These are phyloP conservation scores for Marvania coccoides DNA, from an alignment of 139 green algal species.

Conservation along the genomic window DNA sequence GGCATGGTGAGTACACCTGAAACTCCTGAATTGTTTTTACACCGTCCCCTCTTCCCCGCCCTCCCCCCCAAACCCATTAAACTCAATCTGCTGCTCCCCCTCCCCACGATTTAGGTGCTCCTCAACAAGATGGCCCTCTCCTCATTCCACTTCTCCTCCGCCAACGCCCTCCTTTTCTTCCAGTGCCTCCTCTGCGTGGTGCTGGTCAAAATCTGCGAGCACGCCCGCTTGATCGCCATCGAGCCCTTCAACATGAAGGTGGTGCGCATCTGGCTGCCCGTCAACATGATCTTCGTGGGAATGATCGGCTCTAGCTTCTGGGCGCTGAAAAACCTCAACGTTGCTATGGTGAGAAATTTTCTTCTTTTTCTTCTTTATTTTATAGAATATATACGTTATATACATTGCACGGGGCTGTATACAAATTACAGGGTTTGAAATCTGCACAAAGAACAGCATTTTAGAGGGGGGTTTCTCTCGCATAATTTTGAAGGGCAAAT, in stretches of 20 bases:
- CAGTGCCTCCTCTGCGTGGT: constrained; percentile 64
- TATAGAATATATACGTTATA: too few species aligned
- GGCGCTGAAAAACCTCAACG: constrained; percentile 58
- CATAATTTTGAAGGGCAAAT: background rate
- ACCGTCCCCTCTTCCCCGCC: background rate
- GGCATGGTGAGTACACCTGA: constrained; percentile 25
- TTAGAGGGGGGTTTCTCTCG: too few species aligned
- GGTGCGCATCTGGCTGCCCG: constrained; percentile 51
- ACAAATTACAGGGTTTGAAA: too few species aligned
- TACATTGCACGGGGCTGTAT: too few species aligned
- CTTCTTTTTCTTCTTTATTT: too few species aligned
- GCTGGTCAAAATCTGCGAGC: constrained; percentile 47
- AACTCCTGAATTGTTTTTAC: background rate
- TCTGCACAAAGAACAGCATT: too few species aligned
- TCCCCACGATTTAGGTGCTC: constrained; percentile 34
- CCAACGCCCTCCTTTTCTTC: constrained; percentile 70
- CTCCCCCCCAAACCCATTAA: background rate
- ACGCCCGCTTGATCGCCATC: constrained; percentile 47
- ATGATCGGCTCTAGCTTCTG: constrained; percentile 81
- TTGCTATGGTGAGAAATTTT: constrained; percentile 60
- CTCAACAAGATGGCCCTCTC: constrained; percentile 77
- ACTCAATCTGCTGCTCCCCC: background rate
- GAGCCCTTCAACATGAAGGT: constrained; percentile 55
- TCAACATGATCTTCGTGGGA: constrained; percentile 89
- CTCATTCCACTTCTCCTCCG: constrained; percentile 63